These are phyloP conservation scores for Epicoccum nigrum DNA, from an alignment of 2,329 filamentous ascomycete genomes.

Conservation along the genomic window DNA sequence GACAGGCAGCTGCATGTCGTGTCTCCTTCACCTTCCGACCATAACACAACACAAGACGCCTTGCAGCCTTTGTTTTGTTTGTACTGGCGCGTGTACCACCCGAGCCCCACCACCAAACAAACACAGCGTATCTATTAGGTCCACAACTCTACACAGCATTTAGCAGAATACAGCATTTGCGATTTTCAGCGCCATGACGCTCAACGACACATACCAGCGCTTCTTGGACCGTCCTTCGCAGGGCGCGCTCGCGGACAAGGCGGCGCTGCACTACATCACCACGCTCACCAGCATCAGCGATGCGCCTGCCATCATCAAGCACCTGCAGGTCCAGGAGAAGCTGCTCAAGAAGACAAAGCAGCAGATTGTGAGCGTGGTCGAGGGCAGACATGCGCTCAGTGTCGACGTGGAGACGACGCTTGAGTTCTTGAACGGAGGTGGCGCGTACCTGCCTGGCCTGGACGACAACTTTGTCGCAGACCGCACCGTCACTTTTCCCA, in stretches of 20 bases:
- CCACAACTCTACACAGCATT: slow-evolving; percentile 12
- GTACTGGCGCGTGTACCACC: slow-evolving; percentile 11
- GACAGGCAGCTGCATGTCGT: slow-evolving; percentile 11
- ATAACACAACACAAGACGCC: slow-evolving; percentile 18
- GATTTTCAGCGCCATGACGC: slow-evolving; percentile 29
- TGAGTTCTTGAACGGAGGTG: slow-evolving; percentile 81
- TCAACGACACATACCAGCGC: slow-evolving; percentile 52
- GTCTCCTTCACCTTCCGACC: slow-evolving; percentile 6
- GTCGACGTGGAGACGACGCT: slow-evolving; percentile 82
- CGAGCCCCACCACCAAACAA: slow-evolving; percentile 10
- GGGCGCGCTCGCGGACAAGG: slow-evolving; percentile 52
- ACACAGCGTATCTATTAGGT: slow-evolving; percentile 9
- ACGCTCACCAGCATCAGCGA: slow-evolving; percentile 78
- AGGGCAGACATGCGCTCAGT: slow-evolving; percentile 71
- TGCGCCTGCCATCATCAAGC: slow-evolving; percentile 78
- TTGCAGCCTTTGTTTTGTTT: slow-evolving; percentile 17
- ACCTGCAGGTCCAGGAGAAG: slow-evolving; percentile 73
- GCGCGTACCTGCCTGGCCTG: slow-evolving; percentile 83
- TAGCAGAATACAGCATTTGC: slow-evolving; percentile 2
- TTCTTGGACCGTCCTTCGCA: slow-evolving; percentile 54
- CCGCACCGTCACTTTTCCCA: slow-evolving; percentile 75
- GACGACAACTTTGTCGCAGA: slow-evolving; percentile 95
- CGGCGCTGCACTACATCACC: slow-evolving; percentile 78
- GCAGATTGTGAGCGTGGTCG: slow-evolving; percentile 74
- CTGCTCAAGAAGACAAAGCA: slow-evolving; percentile 84